Percentiles rank a stretch among this genome's conserved stretches.
Conservation (phyloP, 2,329 filamentous ascomycete species). For the Aspergillus uvarum region DNA sequence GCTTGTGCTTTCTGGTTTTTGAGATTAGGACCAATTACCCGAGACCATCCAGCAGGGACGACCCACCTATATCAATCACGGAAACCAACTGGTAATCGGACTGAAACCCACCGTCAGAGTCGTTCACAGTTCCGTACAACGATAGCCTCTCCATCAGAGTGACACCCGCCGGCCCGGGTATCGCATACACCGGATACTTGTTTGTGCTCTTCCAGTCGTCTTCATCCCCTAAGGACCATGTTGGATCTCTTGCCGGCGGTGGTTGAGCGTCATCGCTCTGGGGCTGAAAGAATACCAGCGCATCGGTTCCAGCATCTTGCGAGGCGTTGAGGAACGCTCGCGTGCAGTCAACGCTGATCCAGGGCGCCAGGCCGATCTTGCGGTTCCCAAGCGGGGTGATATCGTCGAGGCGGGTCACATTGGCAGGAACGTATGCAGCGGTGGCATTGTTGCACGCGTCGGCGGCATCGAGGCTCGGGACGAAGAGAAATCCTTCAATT, state of each 20-base stretch:
- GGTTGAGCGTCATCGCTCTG: slow-evolving; percentile 55
- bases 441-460: slow-evolving; percentile 65
- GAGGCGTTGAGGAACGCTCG: slow-evolving; percentile 65
- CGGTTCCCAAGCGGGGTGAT: slow-evolving; percentile 67
- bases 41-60: not conserved
- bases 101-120: slow-evolving; percentile 1
- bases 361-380: slow-evolving; percentile 80
- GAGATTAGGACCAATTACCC: not conserved
- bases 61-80: slow-evolving; percentile 48
- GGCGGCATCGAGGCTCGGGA: slow-evolving; percentile 64
- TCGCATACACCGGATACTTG: slow-evolving; percentile 77
- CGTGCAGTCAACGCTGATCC: slow-evolving; percentile 74
- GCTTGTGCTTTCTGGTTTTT: slow-evolving; percentile 21
- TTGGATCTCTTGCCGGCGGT: slow-evolving; percentile 61
- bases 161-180: slow-evolving; percentile 66
- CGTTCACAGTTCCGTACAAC: slow-evolving; percentile 58
- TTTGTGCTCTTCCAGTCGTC: slow-evolving; percentile 70
- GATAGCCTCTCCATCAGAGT: slow-evolving; percentile 70
- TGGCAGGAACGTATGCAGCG: slow-evolving; percentile 66
- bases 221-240: slow-evolving; percentile 70
- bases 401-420: slow-evolving; percentile 71
- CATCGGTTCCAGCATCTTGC: slow-evolving; percentile 61
- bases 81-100: slow-evolving; percentile 47
- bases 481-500: slow-evolving; percentile 79
- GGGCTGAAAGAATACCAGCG: slow-evolving; percentile 57